Evolutionary conservation across 2,329 filamentous ascomycete species (phyloP).

Genomic region (Alternaria gaisen): DNA sequence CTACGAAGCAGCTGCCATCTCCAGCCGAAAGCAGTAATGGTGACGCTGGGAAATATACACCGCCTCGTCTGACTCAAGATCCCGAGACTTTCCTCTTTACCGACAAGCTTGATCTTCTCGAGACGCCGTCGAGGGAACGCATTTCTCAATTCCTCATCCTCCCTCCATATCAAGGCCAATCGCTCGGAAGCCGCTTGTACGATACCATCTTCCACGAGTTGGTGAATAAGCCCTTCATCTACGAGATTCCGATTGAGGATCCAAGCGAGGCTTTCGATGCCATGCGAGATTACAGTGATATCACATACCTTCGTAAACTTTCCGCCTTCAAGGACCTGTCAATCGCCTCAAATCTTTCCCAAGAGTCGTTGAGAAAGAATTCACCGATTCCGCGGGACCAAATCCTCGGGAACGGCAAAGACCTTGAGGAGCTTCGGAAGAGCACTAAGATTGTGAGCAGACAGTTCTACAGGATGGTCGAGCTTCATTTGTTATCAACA

Average conservation of each 20-base stretch:
- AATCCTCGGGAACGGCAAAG: constrained; percentile 66
- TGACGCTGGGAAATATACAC: constrained; percentile 53
- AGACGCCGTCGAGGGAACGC: constrained; percentile 78
- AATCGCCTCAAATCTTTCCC: constrained; percentile 59
- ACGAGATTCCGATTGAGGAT: constrained; percentile 92
- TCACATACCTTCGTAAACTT: constrained; percentile 68
- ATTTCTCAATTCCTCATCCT: constrained; percentile 95
- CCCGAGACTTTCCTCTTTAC: constrained; percentile 43
- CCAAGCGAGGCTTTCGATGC: constrained; percentile 88
- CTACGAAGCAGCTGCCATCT: constrained; percentile 46
- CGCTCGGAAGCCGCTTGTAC: constrained; percentile 84
- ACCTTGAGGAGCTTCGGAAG: constrained; percentile 65
- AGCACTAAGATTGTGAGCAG: constrained; percentile 76
- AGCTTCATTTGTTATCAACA: constrained; percentile 74
- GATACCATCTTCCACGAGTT: constrained; percentile 77
- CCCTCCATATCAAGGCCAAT: constrained; percentile 83
- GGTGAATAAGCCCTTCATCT: constrained; percentile 71
- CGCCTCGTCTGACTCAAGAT: constrained; percentile 38
- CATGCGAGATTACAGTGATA: constrained; percentile 77
- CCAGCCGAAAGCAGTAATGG: constrained; percentile 40
- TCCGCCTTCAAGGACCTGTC: constrained; percentile 66
- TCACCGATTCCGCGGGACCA: constrained; percentile 59
- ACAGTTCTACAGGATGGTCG: constrained; percentile 78
- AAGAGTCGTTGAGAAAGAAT: constrained; percentile 62
- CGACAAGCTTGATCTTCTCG: constrained; percentile 56